Evolutionary conservation across 164 flowering plant species (phyloP), one percentile per base, ranked within the genome.

Genomic region (Platanus orientalis): DNA sequence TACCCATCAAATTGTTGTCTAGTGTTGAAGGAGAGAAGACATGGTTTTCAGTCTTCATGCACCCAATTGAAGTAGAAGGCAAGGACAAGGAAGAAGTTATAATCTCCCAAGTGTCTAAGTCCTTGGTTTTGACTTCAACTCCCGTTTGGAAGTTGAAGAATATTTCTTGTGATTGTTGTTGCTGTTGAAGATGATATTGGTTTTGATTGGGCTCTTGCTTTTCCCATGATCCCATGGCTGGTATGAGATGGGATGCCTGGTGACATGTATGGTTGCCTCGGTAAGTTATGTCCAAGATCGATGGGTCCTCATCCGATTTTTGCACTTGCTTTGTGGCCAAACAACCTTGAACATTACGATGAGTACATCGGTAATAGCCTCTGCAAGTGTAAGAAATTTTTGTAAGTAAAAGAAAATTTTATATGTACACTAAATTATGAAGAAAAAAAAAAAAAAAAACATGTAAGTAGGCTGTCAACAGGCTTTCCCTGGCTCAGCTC

Each of bases 291-390:
- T 84, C 85, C 48, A 94, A 82, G 11, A 85, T 47, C 0, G 84
- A 64, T 14, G 90, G 81, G 58, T 94, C 89, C 3, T 88, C 86
- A 51, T 92, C 96, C 10, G 92, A 83, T 73, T 96, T 81, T 56
- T 95, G 99, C 60, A 95, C 97, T 72, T 85, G 97, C 87, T 92
- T 95, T 55, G 85, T 84, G 0, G 99, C 99, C 76, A 72, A 74
- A 44, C 99, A 95, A 48, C 80, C 85, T 29, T 81, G 84, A 16
- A 74, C 71, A 58, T 67, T 76, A 0, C 92, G 83, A 70, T 84
- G 86, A 7, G 97, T 88, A 78, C 99, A 95, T 72, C 99, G 72
- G 69, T 90, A 92, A 55, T 92, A 95, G 78, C 92, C 90, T 71
- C 99, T 95, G 96, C 76, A 79, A 61, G 9, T 23, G 3, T 1